Conservation (phyloP, 1,139 yeast genomes). For the Saccharomyces pastorianus region DNA sequence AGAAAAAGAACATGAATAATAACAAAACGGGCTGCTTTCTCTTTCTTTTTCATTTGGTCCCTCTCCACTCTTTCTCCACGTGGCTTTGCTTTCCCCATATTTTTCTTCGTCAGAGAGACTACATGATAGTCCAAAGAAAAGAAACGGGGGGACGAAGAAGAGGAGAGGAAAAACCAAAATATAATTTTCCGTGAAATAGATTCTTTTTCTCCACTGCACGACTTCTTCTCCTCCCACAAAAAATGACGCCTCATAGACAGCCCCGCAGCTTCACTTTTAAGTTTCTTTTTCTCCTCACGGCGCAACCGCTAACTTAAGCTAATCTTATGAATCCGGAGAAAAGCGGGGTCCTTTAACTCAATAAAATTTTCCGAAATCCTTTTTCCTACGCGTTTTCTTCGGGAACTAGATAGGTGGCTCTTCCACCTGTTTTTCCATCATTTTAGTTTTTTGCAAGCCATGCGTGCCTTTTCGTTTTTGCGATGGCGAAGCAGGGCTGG, state of each 20-base stretch:
- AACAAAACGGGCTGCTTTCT: not conserved
- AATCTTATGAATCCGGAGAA: not conserved
- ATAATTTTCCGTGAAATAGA: not conserved
- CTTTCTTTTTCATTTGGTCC: not conserved
- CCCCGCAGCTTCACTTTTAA: not conserved
- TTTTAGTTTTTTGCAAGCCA: not conserved
- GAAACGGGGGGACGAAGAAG: not conserved
- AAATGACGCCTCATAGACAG: not conserved
- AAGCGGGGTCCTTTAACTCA: not conserved
- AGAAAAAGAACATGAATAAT: not conserved
- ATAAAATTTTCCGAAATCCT: not conserved
- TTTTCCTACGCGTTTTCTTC: not conserved
- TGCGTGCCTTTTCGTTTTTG: not conserved
- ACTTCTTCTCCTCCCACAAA: not conserved
- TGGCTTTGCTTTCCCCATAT: not conserved
- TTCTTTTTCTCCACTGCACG: not conserved
- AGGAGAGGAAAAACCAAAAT: not conserved
- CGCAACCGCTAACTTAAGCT: not conserved
- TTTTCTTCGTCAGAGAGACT: not conserved
- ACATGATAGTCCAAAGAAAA: not conserved
- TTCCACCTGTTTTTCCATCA: not conserved
- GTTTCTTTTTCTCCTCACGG: not conserved
- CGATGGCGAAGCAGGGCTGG: not conserved
- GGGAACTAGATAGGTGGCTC: not conserved
- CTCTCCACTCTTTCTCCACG: not conserved